Evolutionary conservation across 371 early-diverging fungal species (phyloP), one percentile per base, ranked within the genome.

Genomic region (Apophysomyces elegans): DNA sequence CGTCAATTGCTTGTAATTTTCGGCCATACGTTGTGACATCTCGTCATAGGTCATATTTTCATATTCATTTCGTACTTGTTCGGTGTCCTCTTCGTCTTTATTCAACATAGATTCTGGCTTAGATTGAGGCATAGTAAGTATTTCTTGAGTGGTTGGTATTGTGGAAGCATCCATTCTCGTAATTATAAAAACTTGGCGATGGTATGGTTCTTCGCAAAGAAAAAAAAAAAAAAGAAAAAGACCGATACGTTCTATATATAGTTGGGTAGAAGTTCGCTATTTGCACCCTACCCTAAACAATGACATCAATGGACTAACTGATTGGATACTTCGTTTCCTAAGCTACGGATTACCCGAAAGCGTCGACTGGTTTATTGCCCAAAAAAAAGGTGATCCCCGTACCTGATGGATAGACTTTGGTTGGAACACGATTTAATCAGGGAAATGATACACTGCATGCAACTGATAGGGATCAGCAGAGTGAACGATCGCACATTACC

Each of bases 31-130:
- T 45, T 71, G 66, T 39, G 82, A 72, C 61, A 81, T 73, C 66
- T 81, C 82, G 37, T 79, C 79, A 68, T 75, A 79, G 16, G 79
- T 67, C 79, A 81, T 79, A 44, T 72, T 72, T 61, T 81, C 79
- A 62, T 79, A 79, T n/a, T 79, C 67, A 44, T 74, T 72, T 37
- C 65, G 71, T 26, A 72, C 21, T 37, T 66, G 62, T 38, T 63
- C 63, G 9, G 63, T 63, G 54, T 16, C 54, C 21, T 50, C 54
- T 50, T 50, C 21, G 54, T 50, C 54, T 50, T 50, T 50, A 50
- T 50, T 50, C 54, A 50, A 36, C 58, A 58, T 58, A 58, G 58
- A 58, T 37, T 58, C 38, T 36, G 58, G 58, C 39, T 38, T 58
- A 58, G 58, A 36, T 58, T 58, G 38, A 58, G 58, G 11, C 58